Evolutionary conservation across 1,284 basidiomycete genomes (phyloP).

Genomic region (Amylostereum areolatum): DNA sequence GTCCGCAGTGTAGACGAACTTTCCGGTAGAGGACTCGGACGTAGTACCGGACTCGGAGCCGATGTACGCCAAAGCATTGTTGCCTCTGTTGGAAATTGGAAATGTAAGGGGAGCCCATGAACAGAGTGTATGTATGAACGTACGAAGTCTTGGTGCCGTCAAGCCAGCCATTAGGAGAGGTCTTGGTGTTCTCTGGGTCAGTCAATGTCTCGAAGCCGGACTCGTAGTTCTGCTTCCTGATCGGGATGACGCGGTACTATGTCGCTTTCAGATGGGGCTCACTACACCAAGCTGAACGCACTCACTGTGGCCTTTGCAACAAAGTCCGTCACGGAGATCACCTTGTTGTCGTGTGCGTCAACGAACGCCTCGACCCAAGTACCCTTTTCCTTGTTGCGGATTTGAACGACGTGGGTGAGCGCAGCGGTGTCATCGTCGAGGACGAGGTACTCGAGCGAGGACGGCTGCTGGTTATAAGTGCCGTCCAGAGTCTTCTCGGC

Average conservation of each 20-base stretch:
- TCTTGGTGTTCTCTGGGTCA: constrained; percentile 33
- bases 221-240: constrained; percentile 28
- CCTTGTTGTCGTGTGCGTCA: constrained; percentile 48
- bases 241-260: constrained; percentile 40
- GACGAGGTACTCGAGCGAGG: constrained; percentile 40
- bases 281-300: constrained; percentile 3
- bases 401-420: constrained; percentile 49
- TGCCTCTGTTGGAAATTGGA: constrained; percentile 23
- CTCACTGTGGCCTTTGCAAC: constrained; percentile 38
- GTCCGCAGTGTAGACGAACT: constrained; percentile 33
- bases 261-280: constrained; percentile 9
- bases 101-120: background rate
- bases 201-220: constrained; percentile 34
- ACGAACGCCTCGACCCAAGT: constrained; percentile 63
- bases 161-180: constrained; percentile 49
- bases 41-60: constrained; percentile 14
- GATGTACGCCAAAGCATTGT: constrained; percentile 37
- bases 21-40: constrained; percentile 24
- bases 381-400: constrained; percentile 45
- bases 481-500: constrained; percentile 36
- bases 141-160: constrained; percentile 18
- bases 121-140: background rate
- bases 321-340: constrained; percentile 53
- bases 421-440: constrained; percentile 41
- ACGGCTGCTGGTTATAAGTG: constrained; percentile 34